A percentile compares a stretch with the other conserved stretches of the same genome.
These are phyloP conservation scores for Pseudogymnoascus destructans DNA, from an alignment of 2,329 filamentous ascomycete genomes.

Conservation along the genomic window DNA sequence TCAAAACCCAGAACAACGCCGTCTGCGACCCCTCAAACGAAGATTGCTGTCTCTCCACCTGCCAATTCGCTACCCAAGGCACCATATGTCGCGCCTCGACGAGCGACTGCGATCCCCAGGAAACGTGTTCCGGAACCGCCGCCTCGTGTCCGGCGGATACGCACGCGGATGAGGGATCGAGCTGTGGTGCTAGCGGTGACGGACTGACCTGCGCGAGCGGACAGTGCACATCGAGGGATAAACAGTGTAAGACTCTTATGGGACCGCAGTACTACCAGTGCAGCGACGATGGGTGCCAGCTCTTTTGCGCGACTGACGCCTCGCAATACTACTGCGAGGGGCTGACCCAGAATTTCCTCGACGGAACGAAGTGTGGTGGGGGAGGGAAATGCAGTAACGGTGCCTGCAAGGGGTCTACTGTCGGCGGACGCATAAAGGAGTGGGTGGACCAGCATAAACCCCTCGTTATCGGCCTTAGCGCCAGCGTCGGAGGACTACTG, in stretches of 20 bases:
- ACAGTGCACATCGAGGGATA: slow-evolving; percentile 84
- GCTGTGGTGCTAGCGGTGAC: slow-evolving; percentile 46
- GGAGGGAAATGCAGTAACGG: slow-evolving; percentile 73
- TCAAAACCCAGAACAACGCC: slow-evolving; percentile 45
- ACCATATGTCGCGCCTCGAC: slow-evolving; percentile 71
- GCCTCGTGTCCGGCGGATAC: slow-evolving; percentile 63
- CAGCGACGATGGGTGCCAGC: slow-evolving; percentile 54
- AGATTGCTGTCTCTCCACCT: slow-evolving; percentile 59
- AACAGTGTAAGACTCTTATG: slow-evolving; percentile 78
- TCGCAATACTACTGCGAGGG: slow-evolving; percentile 57
- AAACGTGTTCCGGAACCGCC: slow-evolving; percentile 62
- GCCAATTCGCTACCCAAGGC: slow-evolving; percentile 51
- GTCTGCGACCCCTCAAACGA: slow-evolving; percentile 74
- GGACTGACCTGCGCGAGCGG: slow-evolving; percentile 74
- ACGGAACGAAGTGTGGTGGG: slow-evolving; percentile 73
- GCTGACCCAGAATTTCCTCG: slow-evolving; percentile 83
- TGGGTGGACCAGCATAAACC: slow-evolving; percentile 69
- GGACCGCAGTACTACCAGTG: slow-evolving; percentile 72
- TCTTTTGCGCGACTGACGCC: slow-evolving; percentile 48
- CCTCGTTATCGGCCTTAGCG: slow-evolving; percentile 69
- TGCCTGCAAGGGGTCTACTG: slow-evolving; percentile 56
- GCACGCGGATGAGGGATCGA: slow-evolving; percentile 53
- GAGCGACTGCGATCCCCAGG: slow-evolving; percentile 71
- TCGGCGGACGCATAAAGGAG: slow-evolving; percentile 54
- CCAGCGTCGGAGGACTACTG: slow-evolving; percentile 59